Base-by-base conservation (phyloP, 352 stramenopile species). In the Discostella stelligera region DNA sequence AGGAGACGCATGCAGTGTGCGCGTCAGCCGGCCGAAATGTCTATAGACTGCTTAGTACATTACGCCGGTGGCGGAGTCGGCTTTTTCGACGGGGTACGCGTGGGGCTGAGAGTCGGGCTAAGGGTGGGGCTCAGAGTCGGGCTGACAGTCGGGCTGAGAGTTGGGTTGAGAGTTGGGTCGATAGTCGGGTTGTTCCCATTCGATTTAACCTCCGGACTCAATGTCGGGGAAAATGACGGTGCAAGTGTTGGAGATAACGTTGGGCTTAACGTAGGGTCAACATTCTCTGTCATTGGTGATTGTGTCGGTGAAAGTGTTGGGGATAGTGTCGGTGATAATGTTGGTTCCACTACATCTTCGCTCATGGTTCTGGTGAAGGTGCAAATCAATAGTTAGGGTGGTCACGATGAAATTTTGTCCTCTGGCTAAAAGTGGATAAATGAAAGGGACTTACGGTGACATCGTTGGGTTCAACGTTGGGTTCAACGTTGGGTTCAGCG, bases 301-400 rank as follows among this genome's bases (percentile, higher is more conserved):
- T 41, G 20, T 3, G 44, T 67, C 41, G 27, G 66, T 8, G 3
- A 18, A 3, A 44, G 3, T 50, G 56, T 74, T 32, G 60, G 68
- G 11, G 13, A 3, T 4, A 44, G 20, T 56, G 61, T 60, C n/a
- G 62, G 62, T 25, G 62, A 30, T 7, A 60, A 18, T 10, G 62
- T 69, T 32, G 62, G 62, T n/a, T 8, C 27, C 27, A 32, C 27
- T 32, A 32, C 27, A 32, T 32, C 27, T 32, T 32, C 27, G 27
- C 27, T 32, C 27, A 32, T 32, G 27, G 27, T 32, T 32, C 27
- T 32, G 27, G 5, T 32, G 27, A 32, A 32, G 27, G 27, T 32
- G 5, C 27, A 32, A 32, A 32, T 32, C 27, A 32, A 32, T 6
- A 32, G 27, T 32, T 6, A 32, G 5, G 27, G 27, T 32, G 2